A percentile compares a stretch with the other conserved stretches of the same genome.
Conservation (phyloP, 164 flowering plant species). For the Annona cherimola region DNA sequence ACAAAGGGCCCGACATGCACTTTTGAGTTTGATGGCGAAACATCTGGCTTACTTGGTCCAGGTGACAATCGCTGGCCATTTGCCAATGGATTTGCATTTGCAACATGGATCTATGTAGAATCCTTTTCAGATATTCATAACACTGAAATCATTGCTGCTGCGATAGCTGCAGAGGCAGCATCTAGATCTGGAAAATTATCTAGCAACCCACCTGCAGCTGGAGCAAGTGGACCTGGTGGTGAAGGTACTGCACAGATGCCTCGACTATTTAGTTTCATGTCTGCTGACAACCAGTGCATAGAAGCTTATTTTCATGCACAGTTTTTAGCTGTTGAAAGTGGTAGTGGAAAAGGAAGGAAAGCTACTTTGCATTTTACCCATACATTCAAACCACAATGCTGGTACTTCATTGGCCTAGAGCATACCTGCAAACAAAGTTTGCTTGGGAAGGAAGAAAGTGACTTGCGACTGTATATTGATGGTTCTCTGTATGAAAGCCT, state of each 20-base stretch:
- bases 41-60: constrained; percentile 96
- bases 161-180: constrained; percentile 95
- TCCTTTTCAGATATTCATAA: constrained; percentile 94
- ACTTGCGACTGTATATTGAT: constrained; percentile 83
- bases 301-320: constrained; percentile 99
- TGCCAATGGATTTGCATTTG: constrained; percentile 88
- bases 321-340: constrained; percentile 95
- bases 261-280: constrained; percentile 87
- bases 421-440: constrained; percentile 80
- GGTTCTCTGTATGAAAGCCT: constrained; percentile 86
- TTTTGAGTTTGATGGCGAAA: constrained; percentile 99
- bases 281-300: constrained; percentile 94
- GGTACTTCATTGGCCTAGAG: constrained; percentile 97
- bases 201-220: constrained; percentile 98
- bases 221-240: constrained; percentile 98
- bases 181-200: constrained; percentile 95
- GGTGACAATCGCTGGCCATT: constrained; percentile 99
- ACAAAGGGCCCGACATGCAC: constrained; percentile 83
- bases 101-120: constrained; percentile 97
- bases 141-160: constrained; percentile 94
- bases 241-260: constrained; percentile 99
- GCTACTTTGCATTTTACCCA: constrained; percentile 93
- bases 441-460: constrained; percentile 92
- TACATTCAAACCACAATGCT: constrained; percentile 96
- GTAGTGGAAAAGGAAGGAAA: constrained; percentile 91